A percentile compares a stretch with the other conserved stretches of the same genome.
phyloP scores from a whole-genome alignment of 495 filamentous ascomycete species.

The Tuber aestivum region DNA sequence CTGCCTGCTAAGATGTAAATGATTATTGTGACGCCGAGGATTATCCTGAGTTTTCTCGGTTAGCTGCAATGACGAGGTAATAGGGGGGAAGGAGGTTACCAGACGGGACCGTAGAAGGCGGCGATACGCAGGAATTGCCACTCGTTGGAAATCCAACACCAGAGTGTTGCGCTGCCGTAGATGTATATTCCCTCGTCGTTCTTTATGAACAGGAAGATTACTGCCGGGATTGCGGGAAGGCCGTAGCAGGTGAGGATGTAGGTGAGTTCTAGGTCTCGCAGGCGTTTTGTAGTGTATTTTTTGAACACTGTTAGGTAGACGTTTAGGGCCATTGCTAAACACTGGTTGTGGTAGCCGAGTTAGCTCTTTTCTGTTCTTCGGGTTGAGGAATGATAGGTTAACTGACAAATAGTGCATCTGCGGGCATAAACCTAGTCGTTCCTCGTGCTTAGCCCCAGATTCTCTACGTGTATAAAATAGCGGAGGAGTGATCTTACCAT shows the following conservation, averaged over 20 bases:
- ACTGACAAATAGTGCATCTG: slow-evolving; percentile 53
- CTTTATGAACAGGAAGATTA: slow-evolving; percentile 62
- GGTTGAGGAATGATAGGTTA: not conserved
- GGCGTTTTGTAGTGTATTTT: slow-evolving; percentile 60
- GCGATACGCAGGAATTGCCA: slow-evolving; percentile 72
- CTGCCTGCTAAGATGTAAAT: slow-evolving; percentile 70
- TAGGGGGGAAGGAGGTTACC: slow-evolving; percentile 48
- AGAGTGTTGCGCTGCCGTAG: slow-evolving; percentile 73
- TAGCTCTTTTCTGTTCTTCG: not conserved
- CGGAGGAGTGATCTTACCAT: slow-evolving; percentile 49
- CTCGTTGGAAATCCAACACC: slow-evolving; percentile 70
- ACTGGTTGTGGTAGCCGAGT: slow-evolving; percentile 39
- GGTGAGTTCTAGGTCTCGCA: slow-evolving; percentile 64
- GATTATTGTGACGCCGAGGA: slow-evolving; percentile 60
- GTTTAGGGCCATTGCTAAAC: slow-evolving; percentile 78
- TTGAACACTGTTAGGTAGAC: slow-evolving; percentile 82
- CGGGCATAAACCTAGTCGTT: slow-evolving; percentile 53
- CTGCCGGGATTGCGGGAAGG: slow-evolving; percentile 62
- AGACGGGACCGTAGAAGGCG: slow-evolving; percentile 77
- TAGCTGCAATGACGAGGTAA: not conserved
- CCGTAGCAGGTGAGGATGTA: slow-evolving; percentile 73
- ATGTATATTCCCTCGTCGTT: slow-evolving; percentile 49
- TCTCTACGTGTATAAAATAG: slow-evolving; percentile 32
- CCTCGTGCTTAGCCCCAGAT: slow-evolving; percentile 43
- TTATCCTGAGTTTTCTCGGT: slow-evolving; percentile 44